Conservation (phyloP, 106 monocot genomes). For the Dendrobium huoshanense region DNA sequence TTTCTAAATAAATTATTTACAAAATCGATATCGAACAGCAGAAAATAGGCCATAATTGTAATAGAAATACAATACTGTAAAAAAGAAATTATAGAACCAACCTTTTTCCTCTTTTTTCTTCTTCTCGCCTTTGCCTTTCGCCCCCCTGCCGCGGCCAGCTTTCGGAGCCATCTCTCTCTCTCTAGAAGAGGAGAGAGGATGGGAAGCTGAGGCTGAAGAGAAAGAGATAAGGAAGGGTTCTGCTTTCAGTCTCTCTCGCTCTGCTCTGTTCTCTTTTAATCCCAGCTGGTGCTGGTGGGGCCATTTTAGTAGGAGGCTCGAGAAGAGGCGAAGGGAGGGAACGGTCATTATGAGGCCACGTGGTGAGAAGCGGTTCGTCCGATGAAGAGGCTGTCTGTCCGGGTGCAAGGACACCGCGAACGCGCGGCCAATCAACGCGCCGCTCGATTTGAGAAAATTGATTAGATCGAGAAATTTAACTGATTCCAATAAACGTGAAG, state of each 20-base stretch:
- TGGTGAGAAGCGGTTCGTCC: not conserved
- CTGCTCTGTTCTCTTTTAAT: not conserved
- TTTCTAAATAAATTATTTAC: not conserved
- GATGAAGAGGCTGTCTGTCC: not conserved
- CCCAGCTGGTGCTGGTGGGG: not conserved
- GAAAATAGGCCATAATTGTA: not conserved
- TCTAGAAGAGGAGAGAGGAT: conserved; percentile 1
- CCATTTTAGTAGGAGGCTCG: not conserved
- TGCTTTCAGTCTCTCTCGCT: conserved; percentile 7
- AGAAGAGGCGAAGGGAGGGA: not conserved
- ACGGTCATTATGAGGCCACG: not conserved
- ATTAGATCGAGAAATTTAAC: too few species aligned
- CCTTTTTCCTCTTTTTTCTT: conserved; percentile 90
- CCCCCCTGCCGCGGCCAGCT: conserved; percentile 44
- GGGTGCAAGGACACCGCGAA: too few species aligned
- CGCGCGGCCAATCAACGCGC: too few species aligned
- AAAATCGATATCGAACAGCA: not conserved
- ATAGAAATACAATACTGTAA: not conserved
- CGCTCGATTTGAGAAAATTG: too few species aligned
- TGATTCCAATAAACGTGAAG: too few species aligned
- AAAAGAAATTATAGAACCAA: conserved; percentile 5
- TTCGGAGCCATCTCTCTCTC: conserved; percentile 61
- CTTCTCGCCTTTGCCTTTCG: conserved; percentile 57
- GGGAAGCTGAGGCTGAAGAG: not conserved
- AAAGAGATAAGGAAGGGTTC: not conserved